Evolutionary conservation across 306 rosid genomes (phyloP).

Genomic region (Vigna hirtella): DNA sequence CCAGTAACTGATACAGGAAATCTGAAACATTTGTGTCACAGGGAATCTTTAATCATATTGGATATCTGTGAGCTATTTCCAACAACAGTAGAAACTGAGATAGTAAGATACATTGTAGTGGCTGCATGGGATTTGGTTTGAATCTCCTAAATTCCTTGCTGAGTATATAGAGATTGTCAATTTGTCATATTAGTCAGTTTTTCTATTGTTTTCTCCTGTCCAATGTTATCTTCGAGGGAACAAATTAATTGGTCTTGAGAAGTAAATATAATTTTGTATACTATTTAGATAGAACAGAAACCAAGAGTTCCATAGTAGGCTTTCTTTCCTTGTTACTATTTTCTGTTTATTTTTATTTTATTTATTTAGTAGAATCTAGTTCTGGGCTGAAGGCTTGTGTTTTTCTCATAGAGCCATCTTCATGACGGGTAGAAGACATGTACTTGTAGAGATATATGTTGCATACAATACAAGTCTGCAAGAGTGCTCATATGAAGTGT

Average conservation of each 20-base stretch:
- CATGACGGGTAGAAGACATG: neutral
- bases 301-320: constrained; percentile 42
- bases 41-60: constrained; percentile 44
- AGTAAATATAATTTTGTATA: constrained; percentile 19
- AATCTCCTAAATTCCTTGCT: constrained; percentile 40
- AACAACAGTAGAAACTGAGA: constrained; percentile 39
- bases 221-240: constrained; percentile 32
- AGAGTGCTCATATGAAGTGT: neutral
- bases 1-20: constrained; percentile 8
- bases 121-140: constrained; percentile 36
- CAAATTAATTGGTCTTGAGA: constrained; percentile 30
- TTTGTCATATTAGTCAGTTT: constrained; percentile 19
- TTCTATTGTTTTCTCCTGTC: constrained; percentile 15
- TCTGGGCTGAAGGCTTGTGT: constrained; percentile 14
- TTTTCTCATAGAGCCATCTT: neutral
- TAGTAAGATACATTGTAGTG: constrained; percentile 16
- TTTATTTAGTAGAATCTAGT: constrained; percentile 40
- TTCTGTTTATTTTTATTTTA: constrained; percentile 30
- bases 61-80: constrained; percentile 3
- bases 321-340: constrained; percentile 15
- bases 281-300: constrained; percentile 35
- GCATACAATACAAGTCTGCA: neutral
- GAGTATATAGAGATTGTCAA: constrained; percentile 29
- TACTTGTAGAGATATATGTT: neutral
- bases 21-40: constrained; percentile 38